Percentiles rank a stretch among this genome's conserved stretches.
These are phyloP conservation scores for Zarea fungicola DNA, from an alignment of 2,329 filamentous ascomycete genomes.

Conservation along the genomic window DNA sequence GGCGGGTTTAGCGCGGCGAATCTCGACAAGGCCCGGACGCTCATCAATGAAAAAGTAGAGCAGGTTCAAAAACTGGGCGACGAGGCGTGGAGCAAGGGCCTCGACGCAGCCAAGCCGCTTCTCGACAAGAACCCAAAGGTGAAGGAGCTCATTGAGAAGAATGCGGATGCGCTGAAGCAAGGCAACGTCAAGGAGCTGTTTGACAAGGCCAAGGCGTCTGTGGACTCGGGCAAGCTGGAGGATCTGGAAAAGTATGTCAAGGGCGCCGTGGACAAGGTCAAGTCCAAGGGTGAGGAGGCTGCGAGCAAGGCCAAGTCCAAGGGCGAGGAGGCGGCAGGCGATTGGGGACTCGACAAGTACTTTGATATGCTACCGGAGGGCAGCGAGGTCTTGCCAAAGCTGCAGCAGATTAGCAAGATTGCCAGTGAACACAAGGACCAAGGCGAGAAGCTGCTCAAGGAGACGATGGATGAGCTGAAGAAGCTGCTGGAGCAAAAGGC, in stretches of 20 bases:
- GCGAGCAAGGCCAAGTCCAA: constrained; percentile 16
- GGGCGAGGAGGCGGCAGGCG: constrained; percentile 1
- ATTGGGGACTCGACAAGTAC: constrained; percentile 51
- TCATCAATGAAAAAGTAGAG: constrained; percentile 66
- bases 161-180: constrained; percentile 61
- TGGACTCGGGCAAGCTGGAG: constrained; percentile 54
- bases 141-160: constrained; percentile 67
- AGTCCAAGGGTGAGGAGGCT: constrained; percentile 6
- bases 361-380: constrained; percentile 61
- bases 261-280: constrained; percentile 23
- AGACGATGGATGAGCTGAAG: constrained; percentile 62
- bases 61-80: constrained; percentile 68
- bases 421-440: constrained; percentile 64
- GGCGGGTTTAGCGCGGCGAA: constrained; percentile 52
- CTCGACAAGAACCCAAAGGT: constrained; percentile 73
- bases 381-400: constrained; percentile 58
- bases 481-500: constrained; percentile 58
- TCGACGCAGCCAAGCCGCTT: constrained; percentile 65
- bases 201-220: constrained; percentile 55
- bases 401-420: constrained; percentile 59
- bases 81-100: constrained; percentile 65
- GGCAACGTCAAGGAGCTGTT: constrained; percentile 62
- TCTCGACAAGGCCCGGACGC: constrained; percentile 50
- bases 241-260: constrained; percentile 33
- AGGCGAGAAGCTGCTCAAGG: constrained; percentile 63